phyloP scores from a whole-genome alignment of 1,139 yeast genomes.

The Candida tropicalis region DNA sequence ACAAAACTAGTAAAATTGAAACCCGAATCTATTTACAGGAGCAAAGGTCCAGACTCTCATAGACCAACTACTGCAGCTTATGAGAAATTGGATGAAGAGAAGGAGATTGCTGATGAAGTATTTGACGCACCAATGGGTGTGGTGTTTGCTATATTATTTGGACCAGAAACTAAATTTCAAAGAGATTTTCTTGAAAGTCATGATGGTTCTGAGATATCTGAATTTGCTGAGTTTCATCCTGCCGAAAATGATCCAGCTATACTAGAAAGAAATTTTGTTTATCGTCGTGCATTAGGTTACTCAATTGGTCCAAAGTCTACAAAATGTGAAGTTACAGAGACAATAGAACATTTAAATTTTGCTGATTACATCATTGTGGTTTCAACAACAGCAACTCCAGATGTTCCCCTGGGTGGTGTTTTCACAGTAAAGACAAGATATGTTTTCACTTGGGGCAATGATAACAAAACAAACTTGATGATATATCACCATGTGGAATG shows the following conservation, averaged over 20 bases:
- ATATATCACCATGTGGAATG: conserved; percentile 52
- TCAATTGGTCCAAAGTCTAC: conserved; percentile 63
- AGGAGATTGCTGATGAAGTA: conserved; percentile 34
- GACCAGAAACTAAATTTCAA: conserved; percentile 45
- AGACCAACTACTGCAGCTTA: conserved; percentile 32
- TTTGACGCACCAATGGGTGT: conserved; percentile 53
- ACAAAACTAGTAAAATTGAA: conserved; percentile 30
- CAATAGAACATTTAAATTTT: conserved; percentile 42
- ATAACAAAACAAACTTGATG: conserved; percentile 41
- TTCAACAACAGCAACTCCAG: conserved; percentile 52
- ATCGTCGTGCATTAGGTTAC: conserved; percentile 51
- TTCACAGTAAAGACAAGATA: conserved; percentile 55
- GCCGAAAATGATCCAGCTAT: conserved; percentile 33
- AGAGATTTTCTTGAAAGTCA: conserved; percentile 41
- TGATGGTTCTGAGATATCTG: conserved; percentile 51
- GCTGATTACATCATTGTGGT: conserved; percentile 38
- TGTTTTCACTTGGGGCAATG: conserved; percentile 49
- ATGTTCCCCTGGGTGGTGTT: conserved; percentile 61
- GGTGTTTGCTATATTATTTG: conserved; percentile 51
- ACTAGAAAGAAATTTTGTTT: conserved; percentile 40
- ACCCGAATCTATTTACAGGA: conserved; percentile 32
- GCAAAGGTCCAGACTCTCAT: conserved; percentile 42
- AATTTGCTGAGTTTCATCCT: conserved; percentile 40
- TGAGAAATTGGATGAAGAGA: conserved; percentile 29
- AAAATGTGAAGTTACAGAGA: conserved; percentile 51